Evolutionary conservation across 73 alveolate species (phyloP).

Genomic region (Tetrahymena borealis): DNA sequence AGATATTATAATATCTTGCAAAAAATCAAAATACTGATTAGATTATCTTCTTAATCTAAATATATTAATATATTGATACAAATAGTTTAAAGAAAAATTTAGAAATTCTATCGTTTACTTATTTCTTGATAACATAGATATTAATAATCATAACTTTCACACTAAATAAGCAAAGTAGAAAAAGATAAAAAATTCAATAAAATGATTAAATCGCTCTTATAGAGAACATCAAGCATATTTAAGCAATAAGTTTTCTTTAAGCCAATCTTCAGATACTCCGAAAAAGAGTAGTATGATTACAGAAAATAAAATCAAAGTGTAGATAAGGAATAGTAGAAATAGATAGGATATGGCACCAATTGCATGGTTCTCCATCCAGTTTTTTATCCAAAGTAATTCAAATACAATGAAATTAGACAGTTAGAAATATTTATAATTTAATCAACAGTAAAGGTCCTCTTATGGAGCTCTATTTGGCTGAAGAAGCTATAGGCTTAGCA

Average conservation of each 20-base stretch:
- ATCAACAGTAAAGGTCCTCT: constrained; percentile 60
- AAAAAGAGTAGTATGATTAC: background rate
- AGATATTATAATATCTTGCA: too few relatives aligned
- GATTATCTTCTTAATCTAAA: too few relatives aligned
- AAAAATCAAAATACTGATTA: too few relatives aligned
- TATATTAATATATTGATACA: too few relatives aligned
- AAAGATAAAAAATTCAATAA: too few relatives aligned
- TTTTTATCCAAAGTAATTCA: background rate
- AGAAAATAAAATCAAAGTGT: background rate
- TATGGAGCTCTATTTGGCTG: constrained; percentile 72
- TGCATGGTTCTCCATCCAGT: constrained; percentile 31
- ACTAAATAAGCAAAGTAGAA: too few relatives aligned
- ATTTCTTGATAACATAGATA: too few relatives aligned
- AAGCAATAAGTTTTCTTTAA: background rate
- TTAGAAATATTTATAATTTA: background rate
- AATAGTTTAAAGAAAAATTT: background rate
- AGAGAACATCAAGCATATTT: background rate
- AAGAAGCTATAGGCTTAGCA: constrained; percentile 89
- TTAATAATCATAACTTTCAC: too few relatives aligned
- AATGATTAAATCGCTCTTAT: background rate
- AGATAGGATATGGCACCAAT: background rate
- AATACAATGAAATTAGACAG: background rate
- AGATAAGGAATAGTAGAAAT: background rate
- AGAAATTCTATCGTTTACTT: background rate
- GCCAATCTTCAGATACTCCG: background rate